Percentiles rank a stretch among this genome's conserved stretches.
These are phyloP conservation scores for Danielia reshetovae DNA, from an alignment of 805 yeast species.

Conservation along the genomic window DNA sequence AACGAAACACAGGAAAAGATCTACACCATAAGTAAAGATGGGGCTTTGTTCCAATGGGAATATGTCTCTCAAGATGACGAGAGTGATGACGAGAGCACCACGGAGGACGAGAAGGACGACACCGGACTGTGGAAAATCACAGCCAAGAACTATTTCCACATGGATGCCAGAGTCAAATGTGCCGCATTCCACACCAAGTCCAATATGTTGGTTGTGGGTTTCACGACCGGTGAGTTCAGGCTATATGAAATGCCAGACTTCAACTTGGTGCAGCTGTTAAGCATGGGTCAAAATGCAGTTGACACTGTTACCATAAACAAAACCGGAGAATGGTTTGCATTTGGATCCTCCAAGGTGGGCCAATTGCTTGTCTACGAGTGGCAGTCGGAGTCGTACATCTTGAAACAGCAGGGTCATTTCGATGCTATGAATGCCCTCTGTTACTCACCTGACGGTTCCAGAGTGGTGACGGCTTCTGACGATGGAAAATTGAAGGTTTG, in stretches of 20 bases:
- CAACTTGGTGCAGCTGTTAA: conserved; percentile 74
- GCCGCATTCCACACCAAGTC: conserved; percentile 76
- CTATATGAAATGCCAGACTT: conserved; percentile 83
- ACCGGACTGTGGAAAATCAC: conserved; percentile 69
- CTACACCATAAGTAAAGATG: conserved; percentile 90
- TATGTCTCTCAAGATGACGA: conserved; percentile 54
- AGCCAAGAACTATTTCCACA: conserved; percentile 68
- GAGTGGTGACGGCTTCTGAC: conserved; percentile 89
- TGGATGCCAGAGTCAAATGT: conserved; percentile 65
- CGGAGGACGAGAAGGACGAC: conserved; percentile 23
- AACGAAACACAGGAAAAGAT: conserved; percentile 83
- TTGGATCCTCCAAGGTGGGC: conserved; percentile 89
- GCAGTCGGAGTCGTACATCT: conserved; percentile 94
- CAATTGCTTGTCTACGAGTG: conserved; percentile 96
- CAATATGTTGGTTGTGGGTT: conserved; percentile 81
- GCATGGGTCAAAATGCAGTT: conserved; percentile 88
- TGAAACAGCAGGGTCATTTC: conserved; percentile 96
- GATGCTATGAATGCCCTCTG: conserved; percentile 81
- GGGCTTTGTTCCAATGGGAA: conserved; percentile 91
- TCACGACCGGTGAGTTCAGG: conserved; percentile 84
- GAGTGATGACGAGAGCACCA: conserved; percentile 27
- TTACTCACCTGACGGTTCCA: conserved; percentile 93
- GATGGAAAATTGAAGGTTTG: conserved; percentile 96
- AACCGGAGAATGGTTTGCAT: conserved; percentile 95
- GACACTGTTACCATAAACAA: conserved; percentile 75